Conservation (phyloP, 495 filamentous ascomycete genomes). For the Lineolata rhizophorae region DNA sequence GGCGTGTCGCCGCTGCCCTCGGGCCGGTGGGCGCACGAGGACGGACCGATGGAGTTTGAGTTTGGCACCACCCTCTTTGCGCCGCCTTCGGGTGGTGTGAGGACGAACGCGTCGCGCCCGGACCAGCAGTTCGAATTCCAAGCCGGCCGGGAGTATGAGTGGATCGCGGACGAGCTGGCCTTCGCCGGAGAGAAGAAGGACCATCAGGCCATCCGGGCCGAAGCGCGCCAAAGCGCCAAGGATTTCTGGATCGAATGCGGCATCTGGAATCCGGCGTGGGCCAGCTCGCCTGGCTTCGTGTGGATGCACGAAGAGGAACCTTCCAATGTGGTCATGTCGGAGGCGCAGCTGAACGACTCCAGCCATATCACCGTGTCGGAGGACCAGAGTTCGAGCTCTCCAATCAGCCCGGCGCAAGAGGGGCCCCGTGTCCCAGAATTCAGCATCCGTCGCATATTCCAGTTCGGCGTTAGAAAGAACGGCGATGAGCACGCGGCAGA, state of each 20-base stretch:
- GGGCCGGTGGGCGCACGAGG: not conserved
- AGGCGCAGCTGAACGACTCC: too few relatives aligned
- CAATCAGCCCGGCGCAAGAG: too few relatives aligned
- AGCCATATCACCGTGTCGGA: too few relatives aligned
- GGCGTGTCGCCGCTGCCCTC: not conserved
- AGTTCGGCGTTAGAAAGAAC: too few relatives aligned
- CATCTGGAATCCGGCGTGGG: slow-evolving; percentile 4
- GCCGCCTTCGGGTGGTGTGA: not conserved
- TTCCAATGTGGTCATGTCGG: too few relatives aligned
- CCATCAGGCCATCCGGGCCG: not conserved
- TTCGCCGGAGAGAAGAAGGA: slow-evolving; percentile 1
- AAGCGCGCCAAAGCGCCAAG: slow-evolving; percentile 3
- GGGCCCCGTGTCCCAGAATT: too few relatives aligned
- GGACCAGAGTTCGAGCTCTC: too few relatives aligned
- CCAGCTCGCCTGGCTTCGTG: too few relatives aligned
- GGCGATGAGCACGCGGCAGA: too few relatives aligned
- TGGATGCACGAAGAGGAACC: too few relatives aligned
- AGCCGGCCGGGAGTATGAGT: slow-evolving; percentile 10
- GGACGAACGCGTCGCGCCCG: slow-evolving; percentile 10
- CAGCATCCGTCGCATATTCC: too few relatives aligned
- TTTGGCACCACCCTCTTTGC: not conserved
- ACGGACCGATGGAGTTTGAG: slow-evolving; percentile 1
- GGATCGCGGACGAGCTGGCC: slow-evolving; percentile 5
- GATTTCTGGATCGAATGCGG: slow-evolving; percentile 3
- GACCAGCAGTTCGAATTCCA: slow-evolving; percentile 16